A percentile compares a stretch with the other conserved stretches of the same genome.
phyloP scores from a whole-genome alignment of 2,329 filamentous ascomycete species.

The Penicillium italicum region DNA sequence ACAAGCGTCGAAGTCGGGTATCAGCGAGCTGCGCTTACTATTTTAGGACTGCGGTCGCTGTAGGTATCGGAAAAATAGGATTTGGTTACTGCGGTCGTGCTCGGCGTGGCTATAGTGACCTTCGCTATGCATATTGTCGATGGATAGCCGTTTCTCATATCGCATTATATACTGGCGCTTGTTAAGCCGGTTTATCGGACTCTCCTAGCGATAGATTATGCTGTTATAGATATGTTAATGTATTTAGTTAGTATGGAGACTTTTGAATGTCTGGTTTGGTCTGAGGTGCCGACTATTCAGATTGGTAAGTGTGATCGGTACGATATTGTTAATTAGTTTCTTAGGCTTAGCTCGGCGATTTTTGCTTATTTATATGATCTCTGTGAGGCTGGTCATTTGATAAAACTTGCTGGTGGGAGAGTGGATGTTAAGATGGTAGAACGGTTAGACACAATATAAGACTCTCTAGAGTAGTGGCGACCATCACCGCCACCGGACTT shows the following conservation, averaged over 20 bases:
- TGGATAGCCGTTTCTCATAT: conserved; percentile 15
- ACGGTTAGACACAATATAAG: not conserved
- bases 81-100: conserved; percentile 6
- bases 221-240: conserved; percentile 14
- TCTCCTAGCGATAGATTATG: conserved; percentile 1
- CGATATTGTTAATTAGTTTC: conserved; percentile 13
- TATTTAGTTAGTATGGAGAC: conserved; percentile 17
- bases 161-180: conserved; percentile 13
- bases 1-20: conserved; percentile 10
- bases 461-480: conserved; percentile 6
- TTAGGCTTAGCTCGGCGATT: conserved; percentile 13
- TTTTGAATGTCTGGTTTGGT: conserved; percentile 16
- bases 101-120: conserved; percentile 16
- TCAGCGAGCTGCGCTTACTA: conserved; percentile 12
- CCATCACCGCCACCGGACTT: conserved; percentile 1
- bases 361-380: conserved; percentile 14
- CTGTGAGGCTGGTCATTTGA: not conserved
- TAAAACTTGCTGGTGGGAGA: not conserved
- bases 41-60: conserved; percentile 15
- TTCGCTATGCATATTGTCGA: conserved; percentile 19
- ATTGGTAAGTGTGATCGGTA: not conserved
- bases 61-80: conserved; percentile 8
- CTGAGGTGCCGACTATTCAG: conserved; percentile 9
- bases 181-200: conserved; percentile 7
- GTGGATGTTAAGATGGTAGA: not conserved